Evolutionary conservation across 148 eudicot species (phyloP).

Genomic region (Chenopodium album): DNA sequence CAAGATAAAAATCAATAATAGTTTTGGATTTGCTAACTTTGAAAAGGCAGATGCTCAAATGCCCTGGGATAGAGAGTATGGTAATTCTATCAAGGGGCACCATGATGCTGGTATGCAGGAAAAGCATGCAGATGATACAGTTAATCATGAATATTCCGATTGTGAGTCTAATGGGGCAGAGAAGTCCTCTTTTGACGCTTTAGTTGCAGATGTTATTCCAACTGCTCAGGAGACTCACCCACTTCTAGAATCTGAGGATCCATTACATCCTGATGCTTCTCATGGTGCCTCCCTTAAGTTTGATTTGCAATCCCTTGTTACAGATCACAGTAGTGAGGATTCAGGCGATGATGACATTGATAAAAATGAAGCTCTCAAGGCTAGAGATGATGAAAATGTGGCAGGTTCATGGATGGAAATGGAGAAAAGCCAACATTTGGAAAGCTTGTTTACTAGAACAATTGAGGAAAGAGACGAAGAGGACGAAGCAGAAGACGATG

Average conservation of each 20-base stretch:
- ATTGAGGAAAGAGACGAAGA: constrained; percentile 8
- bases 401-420: constrained; percentile 48
- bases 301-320: constrained; percentile 29
- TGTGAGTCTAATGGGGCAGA: constrained; percentile 38
- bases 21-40: constrained; percentile 12
- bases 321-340: constrained; percentile 23
- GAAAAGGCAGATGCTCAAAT: constrained; percentile 6
- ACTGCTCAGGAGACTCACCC: constrained; percentile 50
- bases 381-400: constrained; percentile 23
- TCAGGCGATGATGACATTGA: constrained; percentile 31
- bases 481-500: constrained; percentile 11
- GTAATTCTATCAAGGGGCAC: constrained; percentile 12
- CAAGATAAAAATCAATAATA: not conserved
- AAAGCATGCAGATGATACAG: constrained; percentile 25
- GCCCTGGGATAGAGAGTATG: constrained; percentile 7
- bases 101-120: constrained; percentile 13
- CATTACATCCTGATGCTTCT: constrained; percentile 22
- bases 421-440: constrained; percentile 45
- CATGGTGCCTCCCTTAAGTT: constrained; percentile 24
- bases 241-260: constrained; percentile 40
- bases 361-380: constrained; percentile 24
- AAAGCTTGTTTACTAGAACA: constrained; percentile 44
- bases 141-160: constrained; percentile 30
- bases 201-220: constrained; percentile 43
- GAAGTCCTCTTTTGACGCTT: constrained; percentile 46